Evolutionary conservation across 2,329 filamentous ascomycete species (phyloP).

Genomic region (Scolecobasidium constrictum): DNA sequence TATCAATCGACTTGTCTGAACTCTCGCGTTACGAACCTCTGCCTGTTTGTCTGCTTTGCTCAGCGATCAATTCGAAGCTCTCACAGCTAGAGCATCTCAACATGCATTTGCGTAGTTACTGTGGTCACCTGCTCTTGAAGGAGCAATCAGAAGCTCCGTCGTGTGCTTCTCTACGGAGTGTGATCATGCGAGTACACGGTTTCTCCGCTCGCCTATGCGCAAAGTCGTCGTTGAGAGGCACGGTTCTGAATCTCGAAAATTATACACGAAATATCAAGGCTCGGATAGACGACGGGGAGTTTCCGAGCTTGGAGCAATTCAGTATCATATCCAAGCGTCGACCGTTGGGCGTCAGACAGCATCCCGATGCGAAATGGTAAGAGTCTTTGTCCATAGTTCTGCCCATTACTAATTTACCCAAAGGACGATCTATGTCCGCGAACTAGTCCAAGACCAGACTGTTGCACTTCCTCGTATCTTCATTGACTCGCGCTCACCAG

Average conservation of each 20-base stretch:
- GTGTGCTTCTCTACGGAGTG: not conserved
- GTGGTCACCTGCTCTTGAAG: not conserved
- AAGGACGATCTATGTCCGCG: constrained; percentile 4
- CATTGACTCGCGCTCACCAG: not conserved
- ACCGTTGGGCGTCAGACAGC: too few relatives aligned
- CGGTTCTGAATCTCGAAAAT: not conserved
- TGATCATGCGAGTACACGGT: constrained; percentile 4
- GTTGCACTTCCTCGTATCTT: constrained; percentile 3
- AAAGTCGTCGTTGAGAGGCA: not conserved
- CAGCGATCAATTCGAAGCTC: not conserved
- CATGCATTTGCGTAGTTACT: constrained; percentile 2
- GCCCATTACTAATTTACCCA: too few relatives aligned
- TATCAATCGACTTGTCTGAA: constrained; percentile 4
- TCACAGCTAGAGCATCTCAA: not conserved
- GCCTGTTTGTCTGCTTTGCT: not conserved
- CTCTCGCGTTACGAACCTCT: not conserved
- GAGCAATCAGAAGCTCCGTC: not conserved
- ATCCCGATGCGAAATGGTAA: not conserved
- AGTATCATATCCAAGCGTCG: constrained; percentile 1
- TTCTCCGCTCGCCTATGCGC: not conserved
- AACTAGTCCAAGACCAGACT: constrained; percentile 5
- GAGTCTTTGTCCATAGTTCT: too few relatives aligned
- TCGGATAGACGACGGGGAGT: not conserved
- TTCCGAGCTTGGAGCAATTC: constrained; percentile 1
- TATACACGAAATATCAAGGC: not conserved